phyloP scores from a whole-genome alignment of 495 filamentous ascomycete genomes.

The Podospora bellae-mahoneyi region DNA sequence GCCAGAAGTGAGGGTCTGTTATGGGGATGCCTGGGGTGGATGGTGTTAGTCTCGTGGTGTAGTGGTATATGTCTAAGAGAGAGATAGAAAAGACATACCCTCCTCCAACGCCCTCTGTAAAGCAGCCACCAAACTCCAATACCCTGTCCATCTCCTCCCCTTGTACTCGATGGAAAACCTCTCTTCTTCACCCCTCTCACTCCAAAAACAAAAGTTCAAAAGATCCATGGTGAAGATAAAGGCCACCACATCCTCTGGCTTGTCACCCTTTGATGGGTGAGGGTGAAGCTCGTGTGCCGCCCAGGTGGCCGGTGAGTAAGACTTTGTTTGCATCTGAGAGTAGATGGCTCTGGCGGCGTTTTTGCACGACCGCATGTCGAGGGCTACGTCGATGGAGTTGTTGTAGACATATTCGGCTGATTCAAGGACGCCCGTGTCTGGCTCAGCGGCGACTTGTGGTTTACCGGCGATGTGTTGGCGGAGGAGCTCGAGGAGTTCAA shows the following conservation, averaged over 20 bases:
- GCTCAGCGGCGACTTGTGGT: slow-evolving; percentile 43
- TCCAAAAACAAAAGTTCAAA: slow-evolving; percentile 97
- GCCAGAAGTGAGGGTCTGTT: slow-evolving; percentile 84
- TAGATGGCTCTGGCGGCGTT: slow-evolving; percentile 75
- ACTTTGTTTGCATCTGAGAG: slow-evolving; percentile 73
- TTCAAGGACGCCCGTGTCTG: slow-evolving; percentile 77
- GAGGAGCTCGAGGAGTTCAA: slow-evolving; percentile 81
- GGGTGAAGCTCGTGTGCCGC: slow-evolving; percentile 89
- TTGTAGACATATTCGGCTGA: slow-evolving; percentile 83
- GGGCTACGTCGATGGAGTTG: slow-evolving; percentile 87
- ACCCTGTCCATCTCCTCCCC: slow-evolving; percentile 82
- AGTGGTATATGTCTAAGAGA: neutral
- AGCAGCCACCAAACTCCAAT: slow-evolving; percentile 88
- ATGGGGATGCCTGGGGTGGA: slow-evolving; percentile 70
- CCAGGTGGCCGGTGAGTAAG: slow-evolving; percentile 82
- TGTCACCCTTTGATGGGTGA: slow-evolving; percentile 51
- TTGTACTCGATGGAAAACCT: slow-evolving; percentile 78
- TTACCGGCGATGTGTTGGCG: slow-evolving; percentile 70
- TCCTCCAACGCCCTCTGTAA: slow-evolving; percentile 87
- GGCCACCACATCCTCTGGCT: slow-evolving; percentile 66
- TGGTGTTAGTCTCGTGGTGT: neutral
- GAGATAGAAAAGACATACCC: slow-evolving; percentile 46
- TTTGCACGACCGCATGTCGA: slow-evolving; percentile 75
- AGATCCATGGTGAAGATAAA: slow-evolving; percentile 98
- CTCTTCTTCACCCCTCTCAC: slow-evolving; percentile 56